A percentile compares a stretch with the other conserved stretches of the same genome.
These are phyloP conservation scores for Clarkia xantiana DNA, from an alignment of 345 rosid species.

Conservation along the genomic window DNA sequence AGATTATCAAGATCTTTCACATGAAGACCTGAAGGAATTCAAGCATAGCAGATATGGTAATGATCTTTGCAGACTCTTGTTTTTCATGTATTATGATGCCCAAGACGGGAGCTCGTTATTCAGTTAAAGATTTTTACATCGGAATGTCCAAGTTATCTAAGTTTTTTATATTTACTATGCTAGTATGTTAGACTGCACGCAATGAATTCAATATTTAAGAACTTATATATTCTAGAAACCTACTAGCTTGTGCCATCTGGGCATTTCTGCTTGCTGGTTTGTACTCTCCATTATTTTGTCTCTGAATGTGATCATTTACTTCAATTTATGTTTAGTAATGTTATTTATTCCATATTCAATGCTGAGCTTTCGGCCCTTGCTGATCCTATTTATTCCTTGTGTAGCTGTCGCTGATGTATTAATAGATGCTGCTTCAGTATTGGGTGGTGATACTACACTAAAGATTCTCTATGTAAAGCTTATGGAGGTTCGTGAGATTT, in stretches of 20 bases:
- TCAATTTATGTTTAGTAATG: background rate
- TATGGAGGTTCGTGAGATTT: conserved; percentile 45
- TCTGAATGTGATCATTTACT: no score
- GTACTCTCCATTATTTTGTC: no score
- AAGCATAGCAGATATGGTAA: conserved; percentile 98
- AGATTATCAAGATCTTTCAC: conserved; percentile 77
- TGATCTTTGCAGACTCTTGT: conserved; percentile 3
- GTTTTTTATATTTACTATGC: no score
- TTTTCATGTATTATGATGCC: conserved; percentile 28
- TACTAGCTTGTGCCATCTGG: no score
- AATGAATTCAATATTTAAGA: no score
- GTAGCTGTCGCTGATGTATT: conserved; percentile 96
- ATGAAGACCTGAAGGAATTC: conserved; percentile 91
- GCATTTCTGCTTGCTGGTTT: no score
- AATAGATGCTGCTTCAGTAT: conserved; percentile 78
- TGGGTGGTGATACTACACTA: conserved; percentile 80
- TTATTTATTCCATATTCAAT: background rate
- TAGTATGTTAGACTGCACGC: no score
- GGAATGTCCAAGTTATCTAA: no score
- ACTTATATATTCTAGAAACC: no score
- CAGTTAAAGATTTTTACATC: no score
- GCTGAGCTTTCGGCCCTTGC: conserved; percentile 8
- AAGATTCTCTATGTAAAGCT: conserved; percentile 80
- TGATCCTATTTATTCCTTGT: conserved; percentile 28
- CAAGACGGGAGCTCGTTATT: no score